Percentiles rank a stretch among this genome's conserved stretches.
Evolutionary conservation across 768 basidiomycete genomes (phyloP).

Genomic region (Mycena haematopus): DNA sequence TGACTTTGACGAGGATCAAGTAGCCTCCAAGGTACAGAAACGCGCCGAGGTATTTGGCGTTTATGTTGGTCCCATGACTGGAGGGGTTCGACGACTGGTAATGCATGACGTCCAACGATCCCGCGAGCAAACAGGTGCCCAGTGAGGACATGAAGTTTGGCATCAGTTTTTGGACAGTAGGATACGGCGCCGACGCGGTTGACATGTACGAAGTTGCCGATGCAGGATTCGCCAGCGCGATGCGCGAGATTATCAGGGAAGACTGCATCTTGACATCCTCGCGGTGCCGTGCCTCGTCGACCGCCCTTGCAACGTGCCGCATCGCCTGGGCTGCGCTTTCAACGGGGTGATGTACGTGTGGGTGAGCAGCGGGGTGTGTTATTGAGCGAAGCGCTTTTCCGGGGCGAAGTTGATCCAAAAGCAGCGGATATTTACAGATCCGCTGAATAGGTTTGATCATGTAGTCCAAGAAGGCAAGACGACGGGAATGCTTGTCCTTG

Average conservation of each 20-base stretch:
- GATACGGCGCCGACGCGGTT: conserved; percentile 33
- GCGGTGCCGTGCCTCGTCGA: conserved; percentile 79
- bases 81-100: conserved; percentile 55
- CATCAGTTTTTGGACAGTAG: conserved; percentile 48
- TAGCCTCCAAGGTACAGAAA: conserved; percentile 91
- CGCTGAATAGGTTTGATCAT: conserved; percentile 97
- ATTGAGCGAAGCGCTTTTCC: conserved; percentile 39
- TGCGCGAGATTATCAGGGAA: conserved; percentile 70
- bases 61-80: conserved; percentile 56
- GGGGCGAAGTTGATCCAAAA: conserved; percentile 74
- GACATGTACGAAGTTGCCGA: conserved; percentile 32
- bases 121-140: conserved; percentile 80
- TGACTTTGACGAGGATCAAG: conserved; percentile 85
- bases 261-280: conserved; percentile 73
- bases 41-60: conserved; percentile 87
- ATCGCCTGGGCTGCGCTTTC: conserved; percentile 70
- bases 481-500: conserved; percentile 42
- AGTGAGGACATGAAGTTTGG: conserved; percentile 74
- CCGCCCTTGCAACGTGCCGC: conserved; percentile 75
- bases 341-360: conserved; percentile 51
- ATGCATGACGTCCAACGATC: conserved; percentile 88
- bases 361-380: conserved; percentile 31
- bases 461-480: conserved; percentile 80
- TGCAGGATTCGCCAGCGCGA: conserved; percentile 48
- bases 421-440: conserved; percentile 93